phyloP scores from a whole-genome alignment of 2,329 filamentous ascomycete species.

The Diatrype stigma region DNA sequence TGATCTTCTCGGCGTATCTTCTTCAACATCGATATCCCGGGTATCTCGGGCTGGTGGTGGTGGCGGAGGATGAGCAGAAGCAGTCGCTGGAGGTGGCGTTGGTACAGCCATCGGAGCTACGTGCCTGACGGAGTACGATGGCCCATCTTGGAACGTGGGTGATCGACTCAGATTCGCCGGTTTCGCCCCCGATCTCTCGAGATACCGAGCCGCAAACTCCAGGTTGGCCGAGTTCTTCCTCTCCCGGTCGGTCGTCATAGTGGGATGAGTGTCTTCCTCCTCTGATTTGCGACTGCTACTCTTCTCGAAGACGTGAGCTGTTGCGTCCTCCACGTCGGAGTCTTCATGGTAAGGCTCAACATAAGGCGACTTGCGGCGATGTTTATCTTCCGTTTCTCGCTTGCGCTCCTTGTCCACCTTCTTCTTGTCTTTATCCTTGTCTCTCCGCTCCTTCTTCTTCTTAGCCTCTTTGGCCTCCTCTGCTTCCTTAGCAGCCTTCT shows the following conservation, averaged over 20 bases:
- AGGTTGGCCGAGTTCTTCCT: constrained; percentile 23
- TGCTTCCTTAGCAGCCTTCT: constrained; percentile 3
- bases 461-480: constrained; percentile 24
- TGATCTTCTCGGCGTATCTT: constrained; percentile 20
- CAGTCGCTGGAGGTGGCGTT: constrained; percentile 28
- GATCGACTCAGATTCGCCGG: constrained; percentile 11
- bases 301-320: constrained; percentile 17
- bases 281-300: constrained; percentile 23
- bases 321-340: constrained; percentile 11
- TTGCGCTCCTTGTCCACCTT: constrained; percentile 26
- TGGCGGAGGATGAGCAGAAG: constrained; percentile 16
- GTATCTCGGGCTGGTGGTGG: constrained; percentile 17
- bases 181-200: constrained; percentile 23
- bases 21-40: constrained; percentile 16
- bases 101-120: constrained; percentile 17
- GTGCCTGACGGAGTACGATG: constrained; percentile 9
- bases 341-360: constrained; percentile 17
- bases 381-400: constrained; percentile 25
- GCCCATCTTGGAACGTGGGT: constrained; percentile 20
- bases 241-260: constrained; percentile 13
- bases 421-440: constrained; percentile 21
- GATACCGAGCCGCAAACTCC: constrained; percentile 23
- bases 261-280: constrained; percentile 17
- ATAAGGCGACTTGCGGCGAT: constrained; percentile 20
- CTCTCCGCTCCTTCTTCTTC: constrained; percentile 27